Evolutionary conservation across 2,329 filamentous ascomycete species (phyloP).

Genomic region (Ophiosphaerella narmari): DNA sequence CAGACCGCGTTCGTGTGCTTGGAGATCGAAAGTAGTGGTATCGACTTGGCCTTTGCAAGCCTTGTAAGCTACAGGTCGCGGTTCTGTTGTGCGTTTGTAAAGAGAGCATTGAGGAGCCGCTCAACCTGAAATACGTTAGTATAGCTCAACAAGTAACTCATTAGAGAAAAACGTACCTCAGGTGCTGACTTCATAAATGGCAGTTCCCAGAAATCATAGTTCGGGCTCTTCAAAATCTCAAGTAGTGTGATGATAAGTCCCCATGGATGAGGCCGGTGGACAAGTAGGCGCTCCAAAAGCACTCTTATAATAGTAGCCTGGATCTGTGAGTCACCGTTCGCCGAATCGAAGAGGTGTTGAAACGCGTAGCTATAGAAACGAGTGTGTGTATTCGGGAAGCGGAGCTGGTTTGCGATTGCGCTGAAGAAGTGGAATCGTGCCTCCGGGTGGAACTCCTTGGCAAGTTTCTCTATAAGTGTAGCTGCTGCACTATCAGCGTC

Average conservation of each 20-base stretch:
- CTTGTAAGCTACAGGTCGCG: slow-evolving; percentile 41
- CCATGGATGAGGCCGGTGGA: slow-evolving; percentile 94
- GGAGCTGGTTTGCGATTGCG: slow-evolving; percentile 88
- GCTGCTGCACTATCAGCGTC: slow-evolving; percentile 69
- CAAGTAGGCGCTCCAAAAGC: slow-evolving; percentile 83
- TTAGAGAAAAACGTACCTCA: slow-evolving; percentile 59
- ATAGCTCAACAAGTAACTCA: slow-evolving; percentile 11
- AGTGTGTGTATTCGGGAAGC: slow-evolving; percentile 86
- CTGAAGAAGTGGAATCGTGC: slow-evolving; percentile 82
- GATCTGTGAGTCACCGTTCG: slow-evolving; percentile 65
- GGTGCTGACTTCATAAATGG: slow-evolving; percentile 89
- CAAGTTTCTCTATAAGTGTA: slow-evolving; percentile 73
- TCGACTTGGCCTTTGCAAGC: slow-evolving; percentile 1
- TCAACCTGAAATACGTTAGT: slow-evolving; percentile 46
- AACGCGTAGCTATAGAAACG: slow-evolving; percentile 90
- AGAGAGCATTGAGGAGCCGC: slow-evolving; percentile 52
- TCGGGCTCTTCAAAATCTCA: slow-evolving; percentile 89
- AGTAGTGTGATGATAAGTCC: slow-evolving; percentile 85
- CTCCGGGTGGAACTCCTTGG: slow-evolving; percentile 75
- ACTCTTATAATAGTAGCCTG: slow-evolving; percentile 90
- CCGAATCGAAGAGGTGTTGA: slow-evolving; percentile 74
- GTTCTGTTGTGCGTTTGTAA: slow-evolving; percentile 54
- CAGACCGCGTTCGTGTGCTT: not conserved
- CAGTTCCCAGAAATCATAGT: slow-evolving; percentile 89
- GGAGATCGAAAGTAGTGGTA: not conserved